These are phyloP conservation scores for Tubosaeta sp. DNA, from an alignment of 768 basidiomycete species.

Conservation along the genomic window DNA sequence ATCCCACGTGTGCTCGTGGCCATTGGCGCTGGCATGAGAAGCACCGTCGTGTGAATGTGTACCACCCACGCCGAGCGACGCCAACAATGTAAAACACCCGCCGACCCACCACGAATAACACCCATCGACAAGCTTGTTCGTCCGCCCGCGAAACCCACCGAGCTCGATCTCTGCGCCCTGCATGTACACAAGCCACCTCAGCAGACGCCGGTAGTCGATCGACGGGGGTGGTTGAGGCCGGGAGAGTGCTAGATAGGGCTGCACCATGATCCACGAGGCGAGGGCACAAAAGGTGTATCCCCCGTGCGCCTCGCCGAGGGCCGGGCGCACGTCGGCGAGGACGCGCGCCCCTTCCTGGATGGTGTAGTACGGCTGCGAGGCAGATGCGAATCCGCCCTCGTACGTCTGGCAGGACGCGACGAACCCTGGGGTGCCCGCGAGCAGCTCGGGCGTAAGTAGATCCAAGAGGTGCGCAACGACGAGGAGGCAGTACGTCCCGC, in stretches of 20 bases:
- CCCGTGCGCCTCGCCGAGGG: slow-evolving; percentile 94
- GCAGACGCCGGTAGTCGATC: slow-evolving; percentile 56
- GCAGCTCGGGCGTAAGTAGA: slow-evolving; percentile 83
- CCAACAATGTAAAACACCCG: slow-evolving; percentile 76
- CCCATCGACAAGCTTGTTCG: slow-evolving; percentile 98
- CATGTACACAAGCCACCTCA: slow-evolving; percentile 83
- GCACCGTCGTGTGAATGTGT: neutral
- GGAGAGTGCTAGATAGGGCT: slow-evolving; percentile 42
- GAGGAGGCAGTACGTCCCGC: slow-evolving; percentile 93
- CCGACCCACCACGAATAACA: slow-evolving; percentile 99
- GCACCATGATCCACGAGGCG: slow-evolving; percentile 77
- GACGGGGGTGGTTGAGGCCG: slow-evolving; percentile 17
- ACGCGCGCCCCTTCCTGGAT: slow-evolving; percentile 17
- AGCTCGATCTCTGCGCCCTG: slow-evolving; percentile 80
- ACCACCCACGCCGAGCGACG: slow-evolving; percentile 46
- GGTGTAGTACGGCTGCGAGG: slow-evolving; percentile 66
- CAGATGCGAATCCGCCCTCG: slow-evolving; percentile 89
- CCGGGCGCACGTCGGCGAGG: slow-evolving; percentile 53
- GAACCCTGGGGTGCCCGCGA: slow-evolving; percentile 71
- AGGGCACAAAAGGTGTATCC: slow-evolving; percentile 96
- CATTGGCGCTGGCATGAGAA: slow-evolving; percentile 8
- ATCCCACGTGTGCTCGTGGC: slow-evolving; percentile 51
- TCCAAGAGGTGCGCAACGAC: slow-evolving; percentile 79
- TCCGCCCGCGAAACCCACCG: slow-evolving; percentile 89
- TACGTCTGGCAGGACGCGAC: slow-evolving; percentile 92